Percentiles rank a stretch among this genome's conserved stretches.
Evolutionary conservation across 306 rosid genomes (phyloP).

Genomic region (Chamaecrista fasciculata): DNA sequence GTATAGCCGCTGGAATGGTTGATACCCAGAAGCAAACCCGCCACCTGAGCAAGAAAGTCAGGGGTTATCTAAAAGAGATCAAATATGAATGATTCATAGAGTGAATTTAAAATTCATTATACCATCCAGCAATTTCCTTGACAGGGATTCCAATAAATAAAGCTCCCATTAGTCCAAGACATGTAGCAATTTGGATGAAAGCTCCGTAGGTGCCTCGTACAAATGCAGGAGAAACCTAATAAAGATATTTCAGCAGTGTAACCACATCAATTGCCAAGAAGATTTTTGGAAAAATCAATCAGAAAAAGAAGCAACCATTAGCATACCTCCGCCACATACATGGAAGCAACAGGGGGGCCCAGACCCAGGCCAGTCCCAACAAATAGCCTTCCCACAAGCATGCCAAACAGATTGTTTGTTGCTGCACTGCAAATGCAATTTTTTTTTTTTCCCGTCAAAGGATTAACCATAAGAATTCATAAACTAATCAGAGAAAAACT

Average conservation of each 20-base stretch:
- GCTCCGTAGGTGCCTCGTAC: constrained; percentile 96
- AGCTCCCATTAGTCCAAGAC: constrained; percentile 89
- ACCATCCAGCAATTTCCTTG: constrained; percentile 83
- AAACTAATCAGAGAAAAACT: background rate
- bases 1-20: constrained; percentile 74
- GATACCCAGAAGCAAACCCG: constrained; percentile 93
- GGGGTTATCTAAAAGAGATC: constrained; percentile 29
- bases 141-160: constrained; percentile 91
- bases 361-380: constrained; percentile 96
- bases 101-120: constrained; percentile 28
- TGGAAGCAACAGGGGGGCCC: constrained; percentile 84
- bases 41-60: constrained; percentile 70
- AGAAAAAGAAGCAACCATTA: constrained; percentile 26
- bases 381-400: constrained; percentile 91
- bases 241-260: constrained; percentile 27
- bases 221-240: constrained; percentile 85
- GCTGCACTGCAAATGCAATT: constrained; percentile 70
- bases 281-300: constrained; percentile 8
- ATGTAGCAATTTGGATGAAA: constrained; percentile 88
- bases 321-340: constrained; percentile 87
- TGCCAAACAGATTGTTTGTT: constrained; percentile 80
- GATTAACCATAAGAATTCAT: constrained; percentile 15
- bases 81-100: constrained; percentile 17
- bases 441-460: constrained; percentile 22
- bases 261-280: constrained; percentile 20